A percentile compares a stretch with the other conserved stretches of the same genome.
Conservation (phyloP, 805 yeast genomes). For the Cyberlindnera veronae region DNA sequence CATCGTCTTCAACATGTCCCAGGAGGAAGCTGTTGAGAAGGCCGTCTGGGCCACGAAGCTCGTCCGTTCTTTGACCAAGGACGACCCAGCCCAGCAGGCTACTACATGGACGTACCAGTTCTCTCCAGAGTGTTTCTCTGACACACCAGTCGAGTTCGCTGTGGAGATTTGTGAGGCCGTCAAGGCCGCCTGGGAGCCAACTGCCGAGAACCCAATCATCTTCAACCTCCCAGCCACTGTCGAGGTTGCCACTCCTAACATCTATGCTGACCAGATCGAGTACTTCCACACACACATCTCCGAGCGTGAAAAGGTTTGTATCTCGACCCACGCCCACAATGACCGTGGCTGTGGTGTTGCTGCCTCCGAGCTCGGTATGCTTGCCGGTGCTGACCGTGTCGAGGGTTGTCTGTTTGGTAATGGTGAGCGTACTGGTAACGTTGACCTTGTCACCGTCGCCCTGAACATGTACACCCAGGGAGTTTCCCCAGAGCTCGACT, state of each 20-base stretch:
- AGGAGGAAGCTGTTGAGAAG: slow-evolving; percentile 61
- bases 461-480: slow-evolving; percentile 78
- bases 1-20: slow-evolving; percentile 69
- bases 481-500: slow-evolving; percentile 65
- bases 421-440: slow-evolving; percentile 86
- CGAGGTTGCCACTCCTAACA: slow-evolving; percentile 71
- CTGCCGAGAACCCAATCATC: slow-evolving; percentile 68
- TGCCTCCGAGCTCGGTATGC: slow-evolving; percentile 69
- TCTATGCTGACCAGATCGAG: slow-evolving; percentile 79
- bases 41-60: slow-evolving; percentile 70
- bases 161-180: slow-evolving; percentile 79
- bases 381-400: slow-evolving; percentile 85
- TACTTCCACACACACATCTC: slow-evolving; percentile 64
- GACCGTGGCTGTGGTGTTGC: slow-evolving; percentile 86
- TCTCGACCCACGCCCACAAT: slow-evolving; percentile 73
- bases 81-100: slow-evolving; percentile 59
- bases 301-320: slow-evolving; percentile 67
- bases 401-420: slow-evolving; percentile 82
- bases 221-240: slow-evolving; percentile 82
- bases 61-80: slow-evolving; percentile 68
- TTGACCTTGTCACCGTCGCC: slow-evolving; percentile 72
- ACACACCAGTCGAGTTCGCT: slow-evolving; percentile 70
- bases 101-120: slow-evolving; percentile 73
- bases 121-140: slow-evolving; percentile 76
- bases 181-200: slow-evolving; percentile 74